phyloP scores from a whole-genome alignment of 805 yeast species.

The Candida pini region DNA sequence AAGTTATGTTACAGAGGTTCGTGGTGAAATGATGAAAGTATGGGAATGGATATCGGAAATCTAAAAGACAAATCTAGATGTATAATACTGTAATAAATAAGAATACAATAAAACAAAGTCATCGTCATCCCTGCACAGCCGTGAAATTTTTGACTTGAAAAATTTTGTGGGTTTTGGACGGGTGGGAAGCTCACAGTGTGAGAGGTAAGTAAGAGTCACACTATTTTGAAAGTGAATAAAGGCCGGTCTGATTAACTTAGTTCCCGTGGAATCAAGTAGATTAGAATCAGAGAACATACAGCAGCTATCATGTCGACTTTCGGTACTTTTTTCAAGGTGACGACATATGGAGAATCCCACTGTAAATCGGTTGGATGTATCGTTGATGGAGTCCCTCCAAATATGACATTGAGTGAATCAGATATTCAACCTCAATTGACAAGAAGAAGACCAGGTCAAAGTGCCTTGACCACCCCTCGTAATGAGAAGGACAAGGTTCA shows the following conservation, averaged over 20 bases:
- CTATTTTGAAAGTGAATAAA: too few species aligned
- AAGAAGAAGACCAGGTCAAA: conserved; percentile 97
- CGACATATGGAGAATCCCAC: conserved; percentile 98
- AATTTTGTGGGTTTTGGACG: too few species aligned
- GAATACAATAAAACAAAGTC: too few species aligned
- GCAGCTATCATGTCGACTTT: conserved; percentile 59
- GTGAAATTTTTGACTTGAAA: too few species aligned
- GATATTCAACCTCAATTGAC: conserved; percentile 95
- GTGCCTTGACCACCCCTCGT: conserved; percentile 88
- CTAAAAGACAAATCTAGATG: too few species aligned
- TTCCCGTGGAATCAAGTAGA: too few species aligned
- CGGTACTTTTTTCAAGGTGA: conserved; percentile 63
- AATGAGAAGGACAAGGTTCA: conserved; percentile 90
- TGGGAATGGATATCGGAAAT: conserved; percentile 76
- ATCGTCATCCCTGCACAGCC: too few species aligned
- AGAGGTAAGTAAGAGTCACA: too few species aligned
- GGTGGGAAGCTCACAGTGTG: too few species aligned
- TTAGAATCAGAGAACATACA: background rate
- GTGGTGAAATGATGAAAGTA: conserved; percentile 82
- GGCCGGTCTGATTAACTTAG: too few species aligned
- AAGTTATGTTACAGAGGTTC: conserved; percentile 58
- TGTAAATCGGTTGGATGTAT: conserved; percentile 97
- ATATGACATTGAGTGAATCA: conserved; percentile 72
- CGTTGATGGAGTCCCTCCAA: conserved; percentile 98
- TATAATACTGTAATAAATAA: too few species aligned